These are phyloP conservation scores for Aspergillus proliferans DNA, from an alignment of 2,329 filamentous ascomycete species.

Conservation along the genomic window DNA sequence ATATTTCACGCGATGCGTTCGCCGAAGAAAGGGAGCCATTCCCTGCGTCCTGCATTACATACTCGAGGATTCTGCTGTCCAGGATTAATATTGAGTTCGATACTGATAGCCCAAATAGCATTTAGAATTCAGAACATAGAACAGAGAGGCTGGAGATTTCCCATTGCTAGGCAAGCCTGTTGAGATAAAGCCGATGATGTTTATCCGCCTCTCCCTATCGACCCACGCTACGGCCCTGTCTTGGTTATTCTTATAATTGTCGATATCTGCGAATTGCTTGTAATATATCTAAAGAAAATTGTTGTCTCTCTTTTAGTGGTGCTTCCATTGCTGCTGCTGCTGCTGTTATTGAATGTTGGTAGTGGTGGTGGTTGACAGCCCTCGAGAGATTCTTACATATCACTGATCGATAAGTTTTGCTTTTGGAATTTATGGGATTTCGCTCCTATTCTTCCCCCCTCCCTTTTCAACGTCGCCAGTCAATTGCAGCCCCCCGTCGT, in stretches of 20 bases:
- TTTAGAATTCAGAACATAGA: not conserved
- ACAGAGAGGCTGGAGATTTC: conserved; percentile 2
- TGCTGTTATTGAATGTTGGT: not conserved
- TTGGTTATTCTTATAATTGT: too few relatives aligned
- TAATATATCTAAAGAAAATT: not conserved
- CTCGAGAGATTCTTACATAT: not conserved
- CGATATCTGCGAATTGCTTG: too few relatives aligned
- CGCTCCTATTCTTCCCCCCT: not conserved
- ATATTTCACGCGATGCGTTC: not conserved
- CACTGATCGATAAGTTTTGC: not conserved
- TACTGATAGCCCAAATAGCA: not conserved
- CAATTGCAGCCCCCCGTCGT: not conserved
- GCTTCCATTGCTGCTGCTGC: not conserved
- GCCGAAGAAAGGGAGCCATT: not conserved
- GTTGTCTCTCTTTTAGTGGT: not conserved
- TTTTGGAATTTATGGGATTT: not conserved
- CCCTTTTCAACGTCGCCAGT: not conserved
- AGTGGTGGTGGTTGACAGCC: not conserved
- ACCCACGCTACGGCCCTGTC: not conserved
- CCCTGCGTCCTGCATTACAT: conserved; percentile 1
- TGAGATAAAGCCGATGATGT: not conserved
- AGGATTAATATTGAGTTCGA: not conserved
- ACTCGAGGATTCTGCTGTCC: not conserved
- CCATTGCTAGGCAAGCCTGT: not conserved
- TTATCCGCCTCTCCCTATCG: not conserved